These are phyloP conservation scores for Gossypium davidsonii DNA, from an alignment of 441 rosid species.

Conservation along the genomic window DNA sequence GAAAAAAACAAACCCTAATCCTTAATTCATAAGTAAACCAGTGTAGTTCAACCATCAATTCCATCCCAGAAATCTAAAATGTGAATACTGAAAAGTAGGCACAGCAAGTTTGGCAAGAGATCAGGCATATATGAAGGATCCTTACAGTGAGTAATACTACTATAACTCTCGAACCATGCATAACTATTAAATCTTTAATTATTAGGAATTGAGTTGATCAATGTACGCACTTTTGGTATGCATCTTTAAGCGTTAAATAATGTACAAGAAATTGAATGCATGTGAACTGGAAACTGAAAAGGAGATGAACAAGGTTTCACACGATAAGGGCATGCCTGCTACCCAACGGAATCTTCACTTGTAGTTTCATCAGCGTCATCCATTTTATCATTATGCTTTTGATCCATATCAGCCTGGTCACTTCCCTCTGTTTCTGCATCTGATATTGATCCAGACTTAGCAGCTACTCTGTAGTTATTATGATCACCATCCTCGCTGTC, in stretches of 20 bases:
- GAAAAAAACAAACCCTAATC: background rate
- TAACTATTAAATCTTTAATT: background rate
- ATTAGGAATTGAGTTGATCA: background rate
- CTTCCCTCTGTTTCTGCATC: constrained; percentile 48
- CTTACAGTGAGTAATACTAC: background rate
- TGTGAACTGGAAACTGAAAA: background rate
- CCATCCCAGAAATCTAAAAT: too few species aligned
- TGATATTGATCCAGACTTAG: constrained; percentile 26
- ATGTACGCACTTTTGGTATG: background rate
- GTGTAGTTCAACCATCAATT: too few species aligned
- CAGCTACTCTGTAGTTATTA: constrained; percentile 13
- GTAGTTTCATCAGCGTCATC: constrained; percentile 58
- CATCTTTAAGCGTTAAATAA: background rate
- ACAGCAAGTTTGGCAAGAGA: background rate
- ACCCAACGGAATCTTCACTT: constrained; percentile 36
- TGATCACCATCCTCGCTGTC: constrained; percentile 32
- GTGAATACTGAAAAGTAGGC: background rate
- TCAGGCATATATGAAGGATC: background rate
- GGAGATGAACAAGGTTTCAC: background rate
- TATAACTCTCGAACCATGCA: background rate
- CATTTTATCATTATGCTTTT: constrained; percentile 32
- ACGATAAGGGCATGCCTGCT: background rate
- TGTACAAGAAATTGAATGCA: background rate
- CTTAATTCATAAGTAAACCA: background rate
- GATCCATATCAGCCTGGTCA: constrained; percentile 31